phyloP scores from a whole-genome alignment of 257 asterid species.

The Plectranthus barbatus region DNA sequence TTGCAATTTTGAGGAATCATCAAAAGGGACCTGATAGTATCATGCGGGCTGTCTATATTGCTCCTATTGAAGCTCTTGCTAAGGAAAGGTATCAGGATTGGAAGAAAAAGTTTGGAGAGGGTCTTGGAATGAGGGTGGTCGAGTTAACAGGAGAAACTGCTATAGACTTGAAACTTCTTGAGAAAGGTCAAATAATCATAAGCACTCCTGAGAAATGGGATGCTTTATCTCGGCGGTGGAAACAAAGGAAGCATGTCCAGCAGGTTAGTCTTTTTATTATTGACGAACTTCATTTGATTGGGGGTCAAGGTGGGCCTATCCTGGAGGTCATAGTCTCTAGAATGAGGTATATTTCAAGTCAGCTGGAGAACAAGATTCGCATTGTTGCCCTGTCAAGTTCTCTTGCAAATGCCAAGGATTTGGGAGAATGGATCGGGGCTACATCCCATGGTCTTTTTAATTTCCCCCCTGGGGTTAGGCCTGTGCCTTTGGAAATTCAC shows the following conservation, averaged over 20 bases:
- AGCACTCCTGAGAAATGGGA: constrained; percentile 70
- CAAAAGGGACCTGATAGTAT: constrained; percentile 37
- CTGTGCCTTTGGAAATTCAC: constrained; percentile 58
- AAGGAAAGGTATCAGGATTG: constrained; percentile 46
- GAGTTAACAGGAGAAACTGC: constrained; percentile 50
- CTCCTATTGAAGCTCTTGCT: constrained; percentile 55
- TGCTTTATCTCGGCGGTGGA: constrained; percentile 57
- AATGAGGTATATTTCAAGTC: constrained; percentile 55
- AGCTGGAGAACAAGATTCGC: constrained; percentile 48
- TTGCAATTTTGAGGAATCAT: constrained; percentile 46
- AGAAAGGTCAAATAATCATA: constrained; percentile 49
- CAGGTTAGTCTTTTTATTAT: constrained; percentile 48
- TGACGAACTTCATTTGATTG: constrained; percentile 54
- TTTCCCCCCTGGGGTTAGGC: constrained; percentile 58
- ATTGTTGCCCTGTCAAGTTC: constrained; percentile 51
- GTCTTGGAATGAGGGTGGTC: constrained; percentile 44
- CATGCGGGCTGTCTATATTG: constrained; percentile 54
- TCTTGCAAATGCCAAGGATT: constrained; percentile 56
- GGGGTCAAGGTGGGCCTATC: constrained; percentile 53
- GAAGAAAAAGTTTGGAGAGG: constrained; percentile 46
- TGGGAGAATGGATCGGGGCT: constrained; percentile 66
- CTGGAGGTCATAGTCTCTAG: constrained; percentile 52
- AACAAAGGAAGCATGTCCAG: constrained; percentile 52
- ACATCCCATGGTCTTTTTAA: constrained; percentile 58
- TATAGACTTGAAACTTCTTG: constrained; percentile 47